A percentile compares a stretch with the other conserved stretches of the same genome.
Conservation (phyloP, 805 yeast species). For the Wickerhamiella dianesei region DNA sequence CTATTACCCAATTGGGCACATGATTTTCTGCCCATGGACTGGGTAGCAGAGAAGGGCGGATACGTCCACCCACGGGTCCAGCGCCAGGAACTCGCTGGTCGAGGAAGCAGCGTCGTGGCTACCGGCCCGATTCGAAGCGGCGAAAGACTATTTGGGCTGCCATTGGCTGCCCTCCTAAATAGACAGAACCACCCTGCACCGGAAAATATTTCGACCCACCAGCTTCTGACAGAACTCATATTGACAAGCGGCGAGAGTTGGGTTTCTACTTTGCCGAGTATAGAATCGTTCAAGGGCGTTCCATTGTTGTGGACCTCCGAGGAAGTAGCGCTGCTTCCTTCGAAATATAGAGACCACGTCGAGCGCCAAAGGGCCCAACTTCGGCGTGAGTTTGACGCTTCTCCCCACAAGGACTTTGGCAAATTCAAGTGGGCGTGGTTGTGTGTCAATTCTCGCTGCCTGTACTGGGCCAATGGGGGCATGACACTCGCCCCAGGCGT, state of each 20-base stretch:
- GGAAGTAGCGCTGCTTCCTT: constrained; percentile 15
- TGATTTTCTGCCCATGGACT: background rate
- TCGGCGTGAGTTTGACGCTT: background rate
- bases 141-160: constrained; percentile 13
- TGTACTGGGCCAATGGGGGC: constrained; percentile 57
- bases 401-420: background rate
- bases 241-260: constrained; percentile 25
- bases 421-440: constrained; percentile 61
- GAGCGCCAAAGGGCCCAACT: constrained; percentile 12
- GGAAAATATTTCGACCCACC: constrained; percentile 9
- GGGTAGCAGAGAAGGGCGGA: constrained; percentile 4
- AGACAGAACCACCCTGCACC: constrained; percentile 3
- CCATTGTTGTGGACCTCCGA: constrained; percentile 50
- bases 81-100: constrained; percentile 30
- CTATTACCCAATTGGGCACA: background rate
- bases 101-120: constrained; percentile 57
- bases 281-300: constrained; percentile 36
- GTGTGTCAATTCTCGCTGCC: constrained; percentile 81
- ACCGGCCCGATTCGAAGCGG: constrained; percentile 22
- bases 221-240: constrained; percentile 12
- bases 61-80: constrained; percentile 16
- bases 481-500: constrained; percentile 87
- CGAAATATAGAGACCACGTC: constrained; percentile 11
- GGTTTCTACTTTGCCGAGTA: constrained; percentile 45
- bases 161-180: constrained; percentile 13